Base-by-base conservation (phyloP, 306 rosid genomes). In the Vicia villosa region DNA sequence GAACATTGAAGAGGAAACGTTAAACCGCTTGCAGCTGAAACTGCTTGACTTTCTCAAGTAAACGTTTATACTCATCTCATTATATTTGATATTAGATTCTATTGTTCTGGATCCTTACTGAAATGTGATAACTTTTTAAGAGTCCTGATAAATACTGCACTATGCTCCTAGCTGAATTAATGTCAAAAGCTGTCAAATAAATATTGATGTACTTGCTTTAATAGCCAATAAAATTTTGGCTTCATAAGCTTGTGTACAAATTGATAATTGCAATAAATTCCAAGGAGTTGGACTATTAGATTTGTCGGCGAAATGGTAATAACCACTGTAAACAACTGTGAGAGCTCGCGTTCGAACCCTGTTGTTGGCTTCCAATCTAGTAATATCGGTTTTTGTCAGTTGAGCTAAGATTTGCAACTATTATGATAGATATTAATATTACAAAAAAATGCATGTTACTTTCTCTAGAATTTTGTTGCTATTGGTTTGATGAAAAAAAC, bases 1-100 rank as follows among this genome's bases (percentile, higher is more conserved):
- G 63, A 91, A 79, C 79, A 89, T 94, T 10, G 99, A 94, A 81
- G 99, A 94, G 83, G 99, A 91, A 82, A 82, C 97, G 10, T 66
- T 75, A 81, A 82, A 70, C 73, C 83, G 76, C 75, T 79, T 91
- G 82, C 99, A 94, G 76, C 95, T 77, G 86, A 83, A 80, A 80
- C 65, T 94, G 49, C 75, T 81, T 6, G 95, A 90, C 81, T 91
- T 90, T 79, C 87, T 94, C 76, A 88, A 79, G 92, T 94, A 90
- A 21, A 46, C 22, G 38, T 72, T 37, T 52, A 78, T 69, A 19
- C 68, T 69, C 59, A 67, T 34, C 71, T 56, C 43, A 41, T 51
- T 59, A 16, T 45, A 17, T 15, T 66, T 45, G 16, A 30, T 82
- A 37, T 64, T 73, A 20, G 50, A 37, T 59, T 34, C 28, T 71